A percentile compares a stretch with the other conserved stretches of the same genome.
Conservation (phyloP, 2,329 filamentous ascomycete species). For the Clonostachys chloroleuca region DNA sequence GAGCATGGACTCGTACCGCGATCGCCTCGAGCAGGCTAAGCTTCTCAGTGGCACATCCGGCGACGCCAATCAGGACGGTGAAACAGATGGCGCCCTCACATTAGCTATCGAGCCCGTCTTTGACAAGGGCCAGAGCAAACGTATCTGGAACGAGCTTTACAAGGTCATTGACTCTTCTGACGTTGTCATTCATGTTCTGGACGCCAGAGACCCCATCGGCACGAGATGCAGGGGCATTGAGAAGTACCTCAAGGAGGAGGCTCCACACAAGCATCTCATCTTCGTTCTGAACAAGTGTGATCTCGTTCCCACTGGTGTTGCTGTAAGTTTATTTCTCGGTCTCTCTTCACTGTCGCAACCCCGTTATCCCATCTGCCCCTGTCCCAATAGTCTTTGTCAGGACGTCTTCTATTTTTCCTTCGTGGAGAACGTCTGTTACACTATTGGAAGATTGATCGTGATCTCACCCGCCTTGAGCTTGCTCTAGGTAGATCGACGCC, state of each 20-base stretch:
- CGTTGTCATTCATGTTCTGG: constrained; percentile 91
- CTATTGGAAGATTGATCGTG: constrained; percentile 88
- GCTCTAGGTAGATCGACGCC: constrained; percentile 65
- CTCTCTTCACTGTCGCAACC: constrained; percentile 5
- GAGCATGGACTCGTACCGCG: constrained; percentile 77
- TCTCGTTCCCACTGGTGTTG: constrained; percentile 84
- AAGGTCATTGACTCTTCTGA: constrained; percentile 95
- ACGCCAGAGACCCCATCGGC: constrained; percentile 84
- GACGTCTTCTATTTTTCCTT: constrained; percentile 64
- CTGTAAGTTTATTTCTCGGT: constrained; percentile 64
- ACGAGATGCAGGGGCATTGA: constrained; percentile 76
- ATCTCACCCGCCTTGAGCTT: constrained; percentile 25
- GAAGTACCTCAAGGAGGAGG: constrained; percentile 90
- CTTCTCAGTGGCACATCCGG: constrained; percentile 69
- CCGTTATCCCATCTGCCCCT: constrained; percentile 22
- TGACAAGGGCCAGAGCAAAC: constrained; percentile 88
- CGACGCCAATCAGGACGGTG: constrained; percentile 44
- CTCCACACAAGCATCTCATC: constrained; percentile 86
- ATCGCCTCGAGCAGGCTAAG: constrained; percentile 73
- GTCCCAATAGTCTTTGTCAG: constrained; percentile 75
- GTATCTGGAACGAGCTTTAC: constrained; percentile 95
- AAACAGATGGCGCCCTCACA: constrained; percentile 34
- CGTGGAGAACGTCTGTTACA: constrained; percentile 96
- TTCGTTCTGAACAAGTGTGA: constrained; percentile 52
- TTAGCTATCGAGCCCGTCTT: constrained; percentile 83